Percentiles rank a stretch among this genome's conserved stretches.
Conservation (phyloP, 140 eudicot species). For the Erigeron philadelphicus region DNA sequence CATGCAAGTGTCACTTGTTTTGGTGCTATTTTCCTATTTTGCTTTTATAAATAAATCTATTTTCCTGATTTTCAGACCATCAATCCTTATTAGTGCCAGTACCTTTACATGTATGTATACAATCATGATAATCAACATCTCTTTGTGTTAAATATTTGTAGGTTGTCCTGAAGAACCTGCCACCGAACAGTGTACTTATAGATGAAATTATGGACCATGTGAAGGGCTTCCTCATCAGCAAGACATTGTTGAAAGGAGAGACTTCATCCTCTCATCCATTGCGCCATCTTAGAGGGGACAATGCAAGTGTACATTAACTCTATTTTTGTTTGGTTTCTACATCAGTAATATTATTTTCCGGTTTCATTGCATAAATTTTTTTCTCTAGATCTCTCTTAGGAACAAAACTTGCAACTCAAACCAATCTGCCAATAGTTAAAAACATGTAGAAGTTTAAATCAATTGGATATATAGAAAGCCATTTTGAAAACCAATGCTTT, state of each 20-base stretch:
- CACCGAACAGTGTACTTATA: constrained; percentile 88
- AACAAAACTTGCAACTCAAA: not conserved
- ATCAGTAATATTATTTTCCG: not conserved
- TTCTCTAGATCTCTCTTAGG: not conserved
- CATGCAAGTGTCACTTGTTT: constrained; percentile 7
- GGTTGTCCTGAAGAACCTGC: constrained; percentile 89
- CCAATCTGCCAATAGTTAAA: not conserved
- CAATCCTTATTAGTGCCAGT: no score
- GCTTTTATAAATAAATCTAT: not conserved
- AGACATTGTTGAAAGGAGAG: constrained; percentile 79
- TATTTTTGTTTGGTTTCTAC: not conserved
- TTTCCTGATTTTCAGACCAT: not conserved
- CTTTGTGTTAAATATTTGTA: constrained; percentile 19
- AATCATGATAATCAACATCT: constrained; percentile 6
- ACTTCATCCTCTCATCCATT: constrained; percentile 51
- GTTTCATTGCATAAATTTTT: not conserved
- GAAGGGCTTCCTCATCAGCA: constrained; percentile 72
- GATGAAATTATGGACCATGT: constrained; percentile 87
- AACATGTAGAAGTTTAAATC: not conserved
- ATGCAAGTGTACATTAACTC: constrained; percentile 38
- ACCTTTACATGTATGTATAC: not conserved
- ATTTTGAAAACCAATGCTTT: constrained; percentile 9
- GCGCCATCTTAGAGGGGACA: constrained; percentile 68
- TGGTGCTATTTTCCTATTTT: not conserved
- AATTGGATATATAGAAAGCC: not conserved